These are phyloP conservation scores for Ceratocystis diversiconidia DNA, from an alignment of 2,329 filamentous ascomycete species.

Conservation along the genomic window DNA sequence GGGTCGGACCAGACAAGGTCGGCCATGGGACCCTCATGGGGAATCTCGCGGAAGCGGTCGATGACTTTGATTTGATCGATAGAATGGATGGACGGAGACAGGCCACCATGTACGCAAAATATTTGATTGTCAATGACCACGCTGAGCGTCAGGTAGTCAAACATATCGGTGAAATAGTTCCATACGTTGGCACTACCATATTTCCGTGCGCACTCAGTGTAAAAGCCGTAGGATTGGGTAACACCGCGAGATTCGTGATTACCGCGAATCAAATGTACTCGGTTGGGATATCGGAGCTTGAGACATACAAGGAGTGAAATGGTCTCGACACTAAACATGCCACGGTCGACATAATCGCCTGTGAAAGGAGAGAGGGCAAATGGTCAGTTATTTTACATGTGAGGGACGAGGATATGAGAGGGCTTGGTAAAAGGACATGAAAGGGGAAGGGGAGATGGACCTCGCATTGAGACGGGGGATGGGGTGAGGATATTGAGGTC, in stretches of 20 bases:
- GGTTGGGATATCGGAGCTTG: slow-evolving; percentile 89
- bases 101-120: slow-evolving; percentile 91
- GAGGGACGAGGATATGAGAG: background rate
- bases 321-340: slow-evolving; percentile 96
- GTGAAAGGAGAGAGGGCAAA: slow-evolving; percentile 9
- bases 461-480: background rate
- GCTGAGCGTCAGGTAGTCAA: slow-evolving; percentile 90
- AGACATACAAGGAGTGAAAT: slow-evolving; percentile 95
- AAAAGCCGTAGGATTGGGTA: slow-evolving; percentile 97
- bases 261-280: slow-evolving; percentile 89
- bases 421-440: background rate
- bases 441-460: background rate
- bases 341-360: slow-evolving; percentile 97
- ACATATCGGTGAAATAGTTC: slow-evolving; percentile 99
- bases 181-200: slow-evolving; percentile 98
- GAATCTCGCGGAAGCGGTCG: slow-evolving; percentile 95
- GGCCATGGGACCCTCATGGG: slow-evolving; percentile 98
- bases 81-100: slow-evolving; percentile 84
- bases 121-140: slow-evolving; percentile 99
- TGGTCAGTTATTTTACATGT: background rate
- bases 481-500: no score
- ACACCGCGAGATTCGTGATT: slow-evolving; percentile 97
- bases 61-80: slow-evolving; percentile 99
- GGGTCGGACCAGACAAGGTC: slow-evolving; percentile 98
- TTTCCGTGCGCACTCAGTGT: slow-evolving; percentile 93